Evolutionary conservation across 192 early-diverging fungal species (phyloP).

Genomic region (Mortierella claussenii): DNA sequence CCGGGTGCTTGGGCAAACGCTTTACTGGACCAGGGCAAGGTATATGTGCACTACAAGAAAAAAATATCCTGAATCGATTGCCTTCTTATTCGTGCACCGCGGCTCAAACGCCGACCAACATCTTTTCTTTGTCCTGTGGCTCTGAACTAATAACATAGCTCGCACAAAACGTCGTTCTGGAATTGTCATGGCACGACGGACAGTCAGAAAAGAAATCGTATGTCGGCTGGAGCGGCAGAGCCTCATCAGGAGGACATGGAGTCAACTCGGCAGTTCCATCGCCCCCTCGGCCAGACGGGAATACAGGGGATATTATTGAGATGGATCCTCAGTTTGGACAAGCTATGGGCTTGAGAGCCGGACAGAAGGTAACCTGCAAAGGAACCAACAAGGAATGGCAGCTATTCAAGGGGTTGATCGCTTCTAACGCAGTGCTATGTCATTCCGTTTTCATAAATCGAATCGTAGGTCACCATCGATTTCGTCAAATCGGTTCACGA

Average conservation of each 20-base stretch:
- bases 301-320: slow-evolving; percentile 64
- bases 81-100: background rate
- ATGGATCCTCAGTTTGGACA: slow-evolving; percentile 78
- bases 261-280: slow-evolving; percentile 43
- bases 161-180: slow-evolving; percentile 70
- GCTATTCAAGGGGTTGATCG: background rate
- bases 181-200: slow-evolving; percentile 62
- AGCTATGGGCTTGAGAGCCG: slow-evolving; percentile 70
- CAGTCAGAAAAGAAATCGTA: slow-evolving; percentile 57
- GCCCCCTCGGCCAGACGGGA: slow-evolving; percentile 49
- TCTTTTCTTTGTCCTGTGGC: background rate
- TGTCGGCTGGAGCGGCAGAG: slow-evolving; percentile 75
- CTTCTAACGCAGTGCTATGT: background rate
- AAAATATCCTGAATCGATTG: background rate
- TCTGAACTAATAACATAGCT: slow-evolving; percentile 28
- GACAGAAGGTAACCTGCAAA: slow-evolving; percentile 66
- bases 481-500: slow-evolving; percentile 65
- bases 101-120: background rate
- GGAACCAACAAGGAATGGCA: background rate
- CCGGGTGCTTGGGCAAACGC: slow-evolving; percentile 79
- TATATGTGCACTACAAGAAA: slow-evolving; percentile 24
- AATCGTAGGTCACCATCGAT: slow-evolving; percentile 63
- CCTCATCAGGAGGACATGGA: slow-evolving; percentile 42
- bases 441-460: background rate
- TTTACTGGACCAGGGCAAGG: slow-evolving; percentile 75